Conservation (phyloP, 1,284 basidiomycete species). For the Sporisorium reilianum region DNA sequence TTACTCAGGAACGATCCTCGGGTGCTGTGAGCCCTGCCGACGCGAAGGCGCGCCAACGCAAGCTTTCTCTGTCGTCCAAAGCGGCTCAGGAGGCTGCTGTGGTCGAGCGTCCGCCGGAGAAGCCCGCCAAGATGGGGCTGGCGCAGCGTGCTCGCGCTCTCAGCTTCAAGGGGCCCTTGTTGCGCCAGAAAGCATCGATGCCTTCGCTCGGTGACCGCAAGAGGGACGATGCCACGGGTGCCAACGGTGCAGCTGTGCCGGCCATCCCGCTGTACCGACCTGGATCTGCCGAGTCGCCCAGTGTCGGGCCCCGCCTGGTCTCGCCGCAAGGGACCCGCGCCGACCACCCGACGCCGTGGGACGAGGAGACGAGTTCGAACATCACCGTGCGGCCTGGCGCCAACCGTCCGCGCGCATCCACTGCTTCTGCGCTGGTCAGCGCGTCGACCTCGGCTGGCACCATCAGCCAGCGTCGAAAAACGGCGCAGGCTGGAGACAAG, state of each 20-base stretch:
- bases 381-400: slow-evolving; percentile 12
- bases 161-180: slow-evolving; percentile 43
- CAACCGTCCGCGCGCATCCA: slow-evolving; percentile 39
- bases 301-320: slow-evolving; percentile 1
- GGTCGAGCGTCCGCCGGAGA: slow-evolving; percentile 7
- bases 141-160: slow-evolving; percentile 43
- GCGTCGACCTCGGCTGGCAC: slow-evolving; percentile 38
- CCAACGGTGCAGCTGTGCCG: slow-evolving; percentile 7
- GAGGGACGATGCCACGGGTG: slow-evolving; percentile 18
- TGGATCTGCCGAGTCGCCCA: slow-evolving; percentile 15
- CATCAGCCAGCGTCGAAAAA: slow-evolving; percentile 54
- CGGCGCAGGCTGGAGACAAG: background rate
- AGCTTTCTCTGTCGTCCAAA: slow-evolving; percentile 16
- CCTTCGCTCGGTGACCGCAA: slow-evolving; percentile 30
- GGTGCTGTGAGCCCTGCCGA: slow-evolving; percentile 1
- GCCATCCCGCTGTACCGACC: slow-evolving; percentile 10
- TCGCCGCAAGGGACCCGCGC: slow-evolving; percentile 3
- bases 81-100: background rate
- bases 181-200: slow-evolving; percentile 44
- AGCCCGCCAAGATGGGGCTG: slow-evolving; percentile 36
- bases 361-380: slow-evolving; percentile 12
- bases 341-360: slow-evolving; percentile 39
- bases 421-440: slow-evolving; percentile 38
- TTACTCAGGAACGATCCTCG: slow-evolving; percentile 4
- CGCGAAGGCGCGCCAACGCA: background rate